Evolutionary conservation across 2,329 filamentous ascomycete genomes (phyloP), one percentile per base, ranked within the genome.

Genomic region (Penicillium brasilianum): DNA sequence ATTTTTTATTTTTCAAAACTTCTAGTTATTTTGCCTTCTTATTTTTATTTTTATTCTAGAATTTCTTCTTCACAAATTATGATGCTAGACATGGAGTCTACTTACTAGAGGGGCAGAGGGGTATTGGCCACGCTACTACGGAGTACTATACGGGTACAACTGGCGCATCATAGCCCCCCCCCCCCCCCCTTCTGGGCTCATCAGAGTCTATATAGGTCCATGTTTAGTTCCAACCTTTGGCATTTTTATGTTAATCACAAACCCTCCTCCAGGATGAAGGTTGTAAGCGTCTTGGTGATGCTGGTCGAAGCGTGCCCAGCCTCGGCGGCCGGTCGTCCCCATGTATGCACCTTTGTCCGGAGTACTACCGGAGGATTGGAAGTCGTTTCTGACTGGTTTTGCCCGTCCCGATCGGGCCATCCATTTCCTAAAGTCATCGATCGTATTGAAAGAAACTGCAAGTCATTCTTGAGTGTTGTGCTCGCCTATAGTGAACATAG

Each of bases 201-300:
- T 62, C 57, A 55, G 55, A 25, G 48, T 28, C 55, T 44, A 50
- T 50, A 28, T 28, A 6, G 6, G 25, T 28, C 25, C 25, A 55
- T 51, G 46, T 32, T 32, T 49, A 20, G 52, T 52, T 59, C 55
- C 43, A 58, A 30, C 43, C 57, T 60, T 55, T 51, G 60, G 55
- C 55, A 58, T 60, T 36, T 56, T 63, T 61, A 60, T 62, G 62
- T 61, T 56, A 59, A 65, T 53, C 49, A 32, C n/a, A 41, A 55
- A 48, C 30, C 25, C 25, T 11, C 22, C 25, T 3, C 44, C 28
- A n/a, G 44, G 44, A 48, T 30, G 22, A 48, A 48, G 44, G 44
- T 11, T 48, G 44, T 48, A n/a, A 30, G 44, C 16, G 14, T 48
- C 25, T 48, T 48, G 22, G 44, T 28, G 44, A 48, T 48, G 44